Evolutionary conservation across 129 eudicot genomes (phyloP).

Genomic region (Ambrosia trifida): DNA sequence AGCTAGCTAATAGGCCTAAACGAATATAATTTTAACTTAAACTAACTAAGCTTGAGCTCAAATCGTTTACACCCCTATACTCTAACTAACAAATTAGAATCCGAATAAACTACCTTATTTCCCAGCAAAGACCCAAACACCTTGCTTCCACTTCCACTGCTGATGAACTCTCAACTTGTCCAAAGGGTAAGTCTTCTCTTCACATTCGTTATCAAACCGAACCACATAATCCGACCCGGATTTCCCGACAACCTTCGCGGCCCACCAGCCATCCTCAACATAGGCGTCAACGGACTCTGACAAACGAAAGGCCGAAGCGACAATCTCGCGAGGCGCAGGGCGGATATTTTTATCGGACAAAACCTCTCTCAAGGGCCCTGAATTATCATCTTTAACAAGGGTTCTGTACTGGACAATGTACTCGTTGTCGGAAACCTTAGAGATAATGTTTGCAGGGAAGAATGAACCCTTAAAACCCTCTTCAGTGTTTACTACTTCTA

Average conservation of each 20-base stretch:
- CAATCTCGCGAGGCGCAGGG: conserved; percentile 37
- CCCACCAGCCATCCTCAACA: conserved; percentile 1
- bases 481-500: neutral
- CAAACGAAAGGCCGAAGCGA: conserved; percentile 7
- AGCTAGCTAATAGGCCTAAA: too few relatives aligned
- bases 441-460: conserved; percentile 41
- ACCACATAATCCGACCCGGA: conserved; percentile 12
- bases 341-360: conserved; percentile 33
- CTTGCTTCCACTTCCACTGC: conserved; percentile 48
- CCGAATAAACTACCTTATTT: neutral
- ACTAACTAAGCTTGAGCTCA: too few relatives aligned
- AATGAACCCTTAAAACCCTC: conserved; percentile 28
- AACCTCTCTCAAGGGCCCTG: conserved; percentile 44
- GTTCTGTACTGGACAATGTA: conserved; percentile 55
- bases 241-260: neutral
- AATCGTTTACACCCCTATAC: too few relatives aligned
- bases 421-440: conserved; percentile 11
- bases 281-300: conserved; percentile 50
- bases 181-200: conserved; percentile 30
- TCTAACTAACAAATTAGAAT: neutral
- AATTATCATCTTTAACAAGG: conserved; percentile 37
- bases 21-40: too few relatives aligned
- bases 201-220: conserved; percentile 33
- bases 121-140: conserved; percentile 36
- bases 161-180: conserved; percentile 54